phyloP scores from a whole-genome alignment of 2,329 filamentous ascomycete genomes.

The Cytospora piceicola region DNA sequence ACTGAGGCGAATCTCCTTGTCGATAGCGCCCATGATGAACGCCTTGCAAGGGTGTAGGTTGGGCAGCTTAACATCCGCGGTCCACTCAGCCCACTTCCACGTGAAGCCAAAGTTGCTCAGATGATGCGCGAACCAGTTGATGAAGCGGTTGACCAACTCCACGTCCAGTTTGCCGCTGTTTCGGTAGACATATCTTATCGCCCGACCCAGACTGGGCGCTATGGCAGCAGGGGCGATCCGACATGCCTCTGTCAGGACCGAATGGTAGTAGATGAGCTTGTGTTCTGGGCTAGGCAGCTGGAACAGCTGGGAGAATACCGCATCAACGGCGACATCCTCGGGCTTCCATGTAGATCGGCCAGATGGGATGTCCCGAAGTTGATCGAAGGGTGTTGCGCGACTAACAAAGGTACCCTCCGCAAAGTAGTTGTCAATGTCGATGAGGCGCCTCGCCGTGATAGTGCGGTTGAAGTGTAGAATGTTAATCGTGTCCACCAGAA shows the following conservation, averaged over 20 bases:
- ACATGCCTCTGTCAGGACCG: slow-evolving; percentile 91
- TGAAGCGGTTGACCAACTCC: slow-evolving; percentile 82
- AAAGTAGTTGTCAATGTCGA: slow-evolving; percentile 95
- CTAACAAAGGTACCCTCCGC: slow-evolving; percentile 88
- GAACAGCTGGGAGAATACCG: slow-evolving; percentile 93
- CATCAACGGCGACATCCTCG: slow-evolving; percentile 96
- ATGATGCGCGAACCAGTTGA: slow-evolving; percentile 98
- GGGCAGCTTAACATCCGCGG: slow-evolving; percentile 79
- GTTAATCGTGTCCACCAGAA: slow-evolving; percentile 90
- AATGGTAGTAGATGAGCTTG: slow-evolving; percentile 96
- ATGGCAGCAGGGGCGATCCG: slow-evolving; percentile 97
- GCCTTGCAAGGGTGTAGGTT: slow-evolving; percentile 86
- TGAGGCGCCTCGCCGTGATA: slow-evolving; percentile 82
- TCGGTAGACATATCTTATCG: slow-evolving; percentile 88
- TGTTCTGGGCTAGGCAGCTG: slow-evolving; percentile 86
- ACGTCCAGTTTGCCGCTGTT: slow-evolving; percentile 82
- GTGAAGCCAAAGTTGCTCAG: slow-evolving; percentile 98
- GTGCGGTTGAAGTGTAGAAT: slow-evolving; percentile 91
- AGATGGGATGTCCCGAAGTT: slow-evolving; percentile 70
- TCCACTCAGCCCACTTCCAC: slow-evolving; percentile 99
- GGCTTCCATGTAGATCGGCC: slow-evolving; percentile 88
- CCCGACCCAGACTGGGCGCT: slow-evolving; percentile 88
- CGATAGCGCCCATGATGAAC: slow-evolving; percentile 86
- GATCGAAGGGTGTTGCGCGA: slow-evolving; percentile 89
- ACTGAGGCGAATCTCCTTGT: slow-evolving; percentile 95